A percentile compares a stretch with the other conserved stretches of the same genome.
phyloP scores from a whole-genome alignment of 23 red algal genomes.

The Gracilaria vermiculophylla region DNA sequence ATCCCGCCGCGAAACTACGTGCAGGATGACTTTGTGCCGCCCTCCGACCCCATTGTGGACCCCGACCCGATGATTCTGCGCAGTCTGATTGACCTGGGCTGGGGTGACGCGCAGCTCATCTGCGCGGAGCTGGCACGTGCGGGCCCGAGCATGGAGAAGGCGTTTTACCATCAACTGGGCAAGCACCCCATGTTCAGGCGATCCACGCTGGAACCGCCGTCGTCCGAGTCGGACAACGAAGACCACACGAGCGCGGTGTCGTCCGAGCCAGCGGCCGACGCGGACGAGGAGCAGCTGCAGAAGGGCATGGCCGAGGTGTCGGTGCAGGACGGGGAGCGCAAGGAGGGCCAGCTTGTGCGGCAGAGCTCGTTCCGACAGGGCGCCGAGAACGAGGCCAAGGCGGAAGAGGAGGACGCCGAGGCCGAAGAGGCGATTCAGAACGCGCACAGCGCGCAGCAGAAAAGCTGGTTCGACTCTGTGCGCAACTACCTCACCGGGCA shows the following conservation, averaged over 20 bases:
- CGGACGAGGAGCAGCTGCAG: neutral
- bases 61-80: conserved; percentile 81
- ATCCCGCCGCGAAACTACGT: conserved; percentile 53
- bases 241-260: neutral
- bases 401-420: neutral
- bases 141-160: conserved; percentile 85
- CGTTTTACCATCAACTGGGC: conserved; percentile 92
- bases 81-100: conserved; percentile 82
- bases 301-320: neutral
- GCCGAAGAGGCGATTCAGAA: conserved; percentile 60
- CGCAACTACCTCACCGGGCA: conserved; percentile 38
- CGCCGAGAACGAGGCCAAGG: conserved; percentile 9
- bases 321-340: neutral
- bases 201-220: conserved; percentile 4
- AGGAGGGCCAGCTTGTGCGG: conserved; percentile 32
- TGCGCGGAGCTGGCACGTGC: conserved; percentile 43
- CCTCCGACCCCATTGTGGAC: conserved; percentile 73
- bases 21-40: conserved; percentile 68
- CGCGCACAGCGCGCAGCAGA: conserved; percentile 14
- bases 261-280: neutral
- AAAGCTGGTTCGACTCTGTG: conserved; percentile 66
- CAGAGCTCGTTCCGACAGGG: conserved; percentile 44
- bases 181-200: conserved; percentile 67
- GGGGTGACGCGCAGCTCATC: conserved; percentile 81
- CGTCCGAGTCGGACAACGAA: neutral